These are phyloP conservation scores for Hippophae tibetana DNA, from an alignment of 306 rosid genomes.

Conservation along the genomic window DNA sequence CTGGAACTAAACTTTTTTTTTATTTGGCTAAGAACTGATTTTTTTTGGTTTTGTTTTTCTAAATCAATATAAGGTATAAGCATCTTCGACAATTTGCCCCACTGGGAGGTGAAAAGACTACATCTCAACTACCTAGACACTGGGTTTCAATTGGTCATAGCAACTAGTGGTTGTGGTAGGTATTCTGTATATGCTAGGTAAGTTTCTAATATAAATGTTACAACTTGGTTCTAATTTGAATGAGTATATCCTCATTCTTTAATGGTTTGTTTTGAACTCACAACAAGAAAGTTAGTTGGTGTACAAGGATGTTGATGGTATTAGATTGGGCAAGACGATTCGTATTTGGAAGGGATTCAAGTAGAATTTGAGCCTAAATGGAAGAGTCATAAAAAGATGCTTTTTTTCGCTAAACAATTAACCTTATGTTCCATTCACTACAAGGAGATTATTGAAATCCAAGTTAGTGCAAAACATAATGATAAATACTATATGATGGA, in stretches of 20 bases:
- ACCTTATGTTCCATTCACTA: too few species aligned
- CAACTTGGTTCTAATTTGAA: background rate
- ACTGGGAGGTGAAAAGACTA: conserved; percentile 82
- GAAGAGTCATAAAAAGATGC: background rate
- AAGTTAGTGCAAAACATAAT: too few species aligned
- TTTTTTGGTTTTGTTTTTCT: background rate
- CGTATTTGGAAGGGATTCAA: conserved; percentile 68
- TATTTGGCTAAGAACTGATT: background rate
- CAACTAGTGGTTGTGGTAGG: conserved; percentile 90
- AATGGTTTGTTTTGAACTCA: conserved; percentile 5
- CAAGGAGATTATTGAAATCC: too few species aligned
- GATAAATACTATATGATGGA: too few species aligned
- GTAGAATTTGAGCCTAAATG: conserved; percentile 30
- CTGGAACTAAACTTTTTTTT: too few species aligned
- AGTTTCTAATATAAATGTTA: background rate
- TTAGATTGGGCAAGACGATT: conserved; percentile 68
- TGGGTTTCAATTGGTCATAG: conserved; percentile 76
- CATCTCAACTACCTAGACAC: conserved; percentile 84
- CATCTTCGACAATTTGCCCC: conserved; percentile 88
- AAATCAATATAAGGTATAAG: conserved; percentile 45
- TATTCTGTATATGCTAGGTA: conserved; percentile 75
- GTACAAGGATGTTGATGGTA: conserved; percentile 62
- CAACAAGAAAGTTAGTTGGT: conserved; percentile 92
- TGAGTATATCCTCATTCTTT: background rate
- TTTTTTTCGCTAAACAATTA: too few species aligned